Percentiles rank a stretch among this genome's conserved stretches.
Evolutionary conservation across 176 grass and related monocot genomes (phyloP).

Genomic region (Cenchrus fungigraminus): DNA sequence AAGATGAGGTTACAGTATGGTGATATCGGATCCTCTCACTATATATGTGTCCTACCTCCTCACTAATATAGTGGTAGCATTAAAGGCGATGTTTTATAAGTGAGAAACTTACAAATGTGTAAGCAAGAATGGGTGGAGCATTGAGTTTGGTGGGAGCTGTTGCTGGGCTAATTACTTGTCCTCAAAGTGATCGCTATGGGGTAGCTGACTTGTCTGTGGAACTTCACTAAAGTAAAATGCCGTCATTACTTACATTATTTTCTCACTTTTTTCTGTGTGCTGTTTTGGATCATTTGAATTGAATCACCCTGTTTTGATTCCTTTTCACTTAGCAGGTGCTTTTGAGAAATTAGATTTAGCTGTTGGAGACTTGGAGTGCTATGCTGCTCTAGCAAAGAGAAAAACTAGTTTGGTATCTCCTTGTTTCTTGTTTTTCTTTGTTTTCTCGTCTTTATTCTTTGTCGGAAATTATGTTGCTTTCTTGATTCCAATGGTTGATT

Average conservation of each 20-base stretch:
- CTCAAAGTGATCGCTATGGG: conserved; percentile 74
- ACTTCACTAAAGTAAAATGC: conserved; percentile 39
- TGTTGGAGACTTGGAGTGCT: background rate
- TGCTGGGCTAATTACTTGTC: conserved; percentile 74
- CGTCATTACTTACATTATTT: conserved; percentile 31
- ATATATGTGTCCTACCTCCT: conserved; percentile 42
- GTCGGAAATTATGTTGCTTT: conserved; percentile 16
- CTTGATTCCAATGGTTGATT: conserved; percentile 25
- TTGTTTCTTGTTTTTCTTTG: background rate
- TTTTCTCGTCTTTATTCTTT: conserved; percentile 8
- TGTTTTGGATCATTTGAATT: conserved; percentile 7
- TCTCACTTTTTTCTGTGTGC: background rate
- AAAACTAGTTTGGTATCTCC: background rate
- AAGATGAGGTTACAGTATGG: conserved; percentile 45
- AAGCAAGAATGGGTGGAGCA: conserved; percentile 48
- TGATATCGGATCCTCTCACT: conserved; percentile 37
- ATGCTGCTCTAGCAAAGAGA: conserved; percentile 17
- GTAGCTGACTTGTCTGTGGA: conserved; percentile 58
- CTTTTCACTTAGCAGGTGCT: conserved; percentile 23
- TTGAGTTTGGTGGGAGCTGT: conserved; percentile 75
- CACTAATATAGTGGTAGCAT: conserved; percentile 42
- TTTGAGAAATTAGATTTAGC: conserved; percentile 32
- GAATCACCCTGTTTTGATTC: background rate
- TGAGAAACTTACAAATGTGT: conserved; percentile 49
- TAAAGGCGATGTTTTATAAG: conserved; percentile 47